Evolutionary conservation across 169 alveolate genomes (phyloP).

Genomic region (Neospora caninum): DNA sequence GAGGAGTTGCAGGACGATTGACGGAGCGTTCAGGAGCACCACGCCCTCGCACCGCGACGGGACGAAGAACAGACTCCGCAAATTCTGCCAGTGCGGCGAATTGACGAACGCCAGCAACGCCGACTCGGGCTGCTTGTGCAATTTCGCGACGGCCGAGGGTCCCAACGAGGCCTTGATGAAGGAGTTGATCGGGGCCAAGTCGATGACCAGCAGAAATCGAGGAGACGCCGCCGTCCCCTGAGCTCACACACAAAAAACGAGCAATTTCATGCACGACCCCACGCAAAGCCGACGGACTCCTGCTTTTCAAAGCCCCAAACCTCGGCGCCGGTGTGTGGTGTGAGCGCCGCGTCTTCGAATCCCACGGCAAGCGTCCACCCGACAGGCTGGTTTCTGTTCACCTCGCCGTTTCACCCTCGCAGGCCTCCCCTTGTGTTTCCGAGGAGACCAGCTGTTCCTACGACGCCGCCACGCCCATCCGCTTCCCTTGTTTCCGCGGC

Average conservation of each 20-base stretch:
- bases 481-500: no score
- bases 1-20: constrained; percentile 30
- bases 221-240: background rate
- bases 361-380: no score
- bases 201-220: constrained; percentile 27
- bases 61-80: constrained; percentile 13
- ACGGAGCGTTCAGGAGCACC: constrained; percentile 16
- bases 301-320: no score
- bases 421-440: no score
- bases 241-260: background rate
- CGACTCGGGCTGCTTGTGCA: constrained; percentile 16
- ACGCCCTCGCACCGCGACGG: constrained; percentile 15
- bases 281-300: no score
- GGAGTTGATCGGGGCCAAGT: background rate
- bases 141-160: background rate
- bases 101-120: background rate
- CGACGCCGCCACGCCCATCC: no score
- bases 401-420: no score
- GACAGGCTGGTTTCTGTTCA: no score
- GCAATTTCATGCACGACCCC: no score
- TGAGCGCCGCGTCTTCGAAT: no score
- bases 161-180: background rate
- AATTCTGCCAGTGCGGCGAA: background rate
- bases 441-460: no score
- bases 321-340: no score